phyloP scores from a whole-genome alignment of 768 basidiomycete genomes.

The Mycena alexandri region DNA sequence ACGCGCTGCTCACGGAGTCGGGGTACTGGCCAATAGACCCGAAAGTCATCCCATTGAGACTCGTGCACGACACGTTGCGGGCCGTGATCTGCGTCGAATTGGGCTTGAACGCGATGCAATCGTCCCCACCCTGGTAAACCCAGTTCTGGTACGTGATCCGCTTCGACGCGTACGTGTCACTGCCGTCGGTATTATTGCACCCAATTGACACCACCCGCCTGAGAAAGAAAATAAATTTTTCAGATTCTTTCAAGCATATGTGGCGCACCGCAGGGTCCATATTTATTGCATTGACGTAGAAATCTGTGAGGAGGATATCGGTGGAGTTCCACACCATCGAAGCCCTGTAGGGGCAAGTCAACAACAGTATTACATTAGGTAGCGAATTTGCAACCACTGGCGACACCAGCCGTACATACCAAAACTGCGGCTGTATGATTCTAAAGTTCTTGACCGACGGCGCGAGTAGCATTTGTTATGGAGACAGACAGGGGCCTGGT shows the following conservation, averaged over 20 bases:
- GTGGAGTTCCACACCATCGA: slow-evolving; percentile 4
- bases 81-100: slow-evolving; percentile 1
- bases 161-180: slow-evolving; percentile 4
- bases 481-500: slow-evolving; percentile 2
- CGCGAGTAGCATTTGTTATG: slow-evolving; percentile 7
- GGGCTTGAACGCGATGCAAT: too few species aligned
- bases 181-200: slow-evolving; percentile 7
- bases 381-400: too few species aligned
- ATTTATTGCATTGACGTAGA: too few species aligned
- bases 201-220: too few species aligned
- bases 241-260: too few species aligned
- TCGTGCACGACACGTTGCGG: slow-evolving; percentile 5
- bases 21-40: slow-evolving; percentile 5
- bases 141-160: slow-evolving; percentile 7
- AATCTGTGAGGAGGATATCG: too few species aligned
- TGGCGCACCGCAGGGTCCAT: slow-evolving; percentile 4
- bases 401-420: not conserved
- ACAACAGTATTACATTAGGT: not conserved
- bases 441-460: slow-evolving; percentile 1
- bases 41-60: slow-evolving; percentile 4
- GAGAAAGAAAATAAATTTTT: too few species aligned
- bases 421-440: too few species aligned
- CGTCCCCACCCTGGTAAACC: not conserved
- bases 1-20: slow-evolving; percentile 1
- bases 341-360: slow-evolving; percentile 4